Evolutionary conservation across 164 flowering plant genomes (phyloP), one percentile per base, ranked within the genome.

Genomic region (Vitis labrusca): DNA sequence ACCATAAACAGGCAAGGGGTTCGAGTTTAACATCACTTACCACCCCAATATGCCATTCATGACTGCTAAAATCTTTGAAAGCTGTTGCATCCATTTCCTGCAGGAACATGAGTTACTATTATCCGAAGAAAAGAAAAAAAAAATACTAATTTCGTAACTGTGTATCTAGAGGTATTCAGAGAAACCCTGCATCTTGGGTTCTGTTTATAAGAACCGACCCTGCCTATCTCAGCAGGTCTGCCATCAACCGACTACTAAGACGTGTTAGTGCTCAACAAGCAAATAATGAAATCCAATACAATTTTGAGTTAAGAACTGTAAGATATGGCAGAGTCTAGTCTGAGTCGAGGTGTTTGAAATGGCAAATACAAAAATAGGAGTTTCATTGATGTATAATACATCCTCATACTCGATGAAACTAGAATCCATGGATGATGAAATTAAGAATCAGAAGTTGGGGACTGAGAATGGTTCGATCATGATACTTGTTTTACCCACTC

Each of bases 31-130:
- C 52, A 15, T n/a, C 27, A 79, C 95, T 76, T 82, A 95, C 99
- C 89, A 92, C 91, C 2, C 93, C 98, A 74, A 95, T 90, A 74
- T 95, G 92, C 99, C 97, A 92, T 68, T 83, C 81, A 65, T 84
- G 86, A 69, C 80, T 70, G 23, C 77, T 82, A 68, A 95, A 85
- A 48, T 82, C 84, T 73, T 74, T 86, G 70, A 87, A 95, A 71
- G 94, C 81, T 15, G 76, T 82, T n/a, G 89, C 93, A 80, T 92
- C 89, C 93, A 95, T 85, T 86, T 92, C 97, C 99, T 95, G 93
- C 65, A 78, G 50, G 48, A 59, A 58, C 23, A 61, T 62, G 44
- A 69, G 48, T 57, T 27, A 51, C n/a, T 14, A n/a, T 52, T 53
- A 17, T 19, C 30, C 1, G 44, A 23, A 23, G 44, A 6, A 37